Conservation (phyloP, 2,329 filamentous ascomycete species). For the Ophiosphaerella herpotricha region DNA sequence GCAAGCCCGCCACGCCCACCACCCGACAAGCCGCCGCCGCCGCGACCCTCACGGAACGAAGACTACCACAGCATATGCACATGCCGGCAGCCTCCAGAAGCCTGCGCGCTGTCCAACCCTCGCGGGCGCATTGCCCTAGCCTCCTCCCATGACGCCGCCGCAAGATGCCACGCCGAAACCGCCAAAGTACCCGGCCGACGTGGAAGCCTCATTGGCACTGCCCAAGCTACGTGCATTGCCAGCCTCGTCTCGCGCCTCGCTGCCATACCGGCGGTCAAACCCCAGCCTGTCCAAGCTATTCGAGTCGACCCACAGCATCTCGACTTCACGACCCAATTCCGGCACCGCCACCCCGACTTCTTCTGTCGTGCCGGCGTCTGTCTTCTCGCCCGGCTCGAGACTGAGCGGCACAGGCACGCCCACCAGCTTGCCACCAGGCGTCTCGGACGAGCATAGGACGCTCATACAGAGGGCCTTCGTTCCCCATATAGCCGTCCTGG, state of each 20-base stretch:
- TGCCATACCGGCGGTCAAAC: slow-evolving; percentile 60
- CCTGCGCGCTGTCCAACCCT: slow-evolving; percentile 34
- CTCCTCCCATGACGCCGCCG: slow-evolving; percentile 47
- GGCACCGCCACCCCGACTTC: slow-evolving; percentile 50
- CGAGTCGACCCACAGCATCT: slow-evolving; percentile 54
- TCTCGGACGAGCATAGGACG: slow-evolving; percentile 60
- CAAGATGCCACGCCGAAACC: slow-evolving; percentile 46
- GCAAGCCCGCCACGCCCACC: slow-evolving; percentile 2
- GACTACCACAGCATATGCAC: slow-evolving; percentile 25
- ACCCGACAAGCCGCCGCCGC: not conserved
- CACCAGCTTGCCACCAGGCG: slow-evolving; percentile 46
- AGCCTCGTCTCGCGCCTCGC: slow-evolving; percentile 63
- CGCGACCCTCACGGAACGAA: not conserved
- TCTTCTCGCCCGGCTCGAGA: slow-evolving; percentile 51
- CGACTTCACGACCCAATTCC: slow-evolving; percentile 48
- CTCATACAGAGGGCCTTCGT: slow-evolving; percentile 85
- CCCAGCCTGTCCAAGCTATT: slow-evolving; percentile 59
- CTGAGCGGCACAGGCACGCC: slow-evolving; percentile 46
- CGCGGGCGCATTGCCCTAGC: slow-evolving; percentile 45
- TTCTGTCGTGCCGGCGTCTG: slow-evolving; percentile 42
- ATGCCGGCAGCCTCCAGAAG: slow-evolving; percentile 36
- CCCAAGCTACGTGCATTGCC: slow-evolving; percentile 64
- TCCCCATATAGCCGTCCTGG: slow-evolving; percentile 83
- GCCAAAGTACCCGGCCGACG: slow-evolving; percentile 58
- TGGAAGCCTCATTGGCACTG: slow-evolving; percentile 64